A percentile compares a stretch with the other conserved stretches of the same genome.
These are phyloP conservation scores for Cyberlindnera xylosilytica DNA, from an alignment of 805 yeast species.

Conservation along the genomic window DNA sequence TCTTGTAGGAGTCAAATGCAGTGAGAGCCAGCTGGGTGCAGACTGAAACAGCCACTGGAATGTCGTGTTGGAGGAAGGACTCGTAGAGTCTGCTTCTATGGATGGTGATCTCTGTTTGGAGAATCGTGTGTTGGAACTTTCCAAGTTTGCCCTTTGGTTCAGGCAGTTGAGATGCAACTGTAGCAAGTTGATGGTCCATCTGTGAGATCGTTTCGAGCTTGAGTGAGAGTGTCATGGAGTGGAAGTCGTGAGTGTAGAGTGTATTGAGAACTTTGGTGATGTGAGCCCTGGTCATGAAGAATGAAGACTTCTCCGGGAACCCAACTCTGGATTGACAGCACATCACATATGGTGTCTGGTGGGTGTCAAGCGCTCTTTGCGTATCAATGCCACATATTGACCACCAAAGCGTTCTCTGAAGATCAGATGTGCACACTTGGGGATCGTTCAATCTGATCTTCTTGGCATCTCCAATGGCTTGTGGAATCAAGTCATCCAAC, in stretches of 20 bases:
- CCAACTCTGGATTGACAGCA: slow-evolving; percentile 9
- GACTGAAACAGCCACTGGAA: slow-evolving; percentile 8
- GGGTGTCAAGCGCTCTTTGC: slow-evolving; percentile 9
- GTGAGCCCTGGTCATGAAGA: slow-evolving; percentile 4
- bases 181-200: slow-evolving; percentile 4
- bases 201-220: slow-evolving; percentile 5
- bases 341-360: slow-evolving; percentile 9
- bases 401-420: slow-evolving; percentile 15
- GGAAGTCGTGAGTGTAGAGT: slow-evolving; percentile 7
- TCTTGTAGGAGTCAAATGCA: slow-evolving; percentile 8
- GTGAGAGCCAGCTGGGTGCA: slow-evolving; percentile 3
- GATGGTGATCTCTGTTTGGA: slow-evolving; percentile 7
- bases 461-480: slow-evolving; percentile 10
- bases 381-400: slow-evolving; percentile 13
- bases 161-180: not conserved
- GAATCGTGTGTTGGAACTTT: slow-evolving; percentile 7
- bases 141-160: slow-evolving; percentile 5
- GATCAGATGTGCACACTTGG: not conserved
- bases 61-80: slow-evolving; percentile 19
- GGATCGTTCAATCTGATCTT: slow-evolving; percentile 7
- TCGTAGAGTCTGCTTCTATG: slow-evolving; percentile 20
- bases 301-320: slow-evolving; percentile 8
- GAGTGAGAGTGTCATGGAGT: not conserved
- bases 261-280: slow-evolving; percentile 4
- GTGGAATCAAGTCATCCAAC: slow-evolving; percentile 9